Base-by-base conservation (phyloP, 306 rosid genomes). In the Inga laurina region DNA sequence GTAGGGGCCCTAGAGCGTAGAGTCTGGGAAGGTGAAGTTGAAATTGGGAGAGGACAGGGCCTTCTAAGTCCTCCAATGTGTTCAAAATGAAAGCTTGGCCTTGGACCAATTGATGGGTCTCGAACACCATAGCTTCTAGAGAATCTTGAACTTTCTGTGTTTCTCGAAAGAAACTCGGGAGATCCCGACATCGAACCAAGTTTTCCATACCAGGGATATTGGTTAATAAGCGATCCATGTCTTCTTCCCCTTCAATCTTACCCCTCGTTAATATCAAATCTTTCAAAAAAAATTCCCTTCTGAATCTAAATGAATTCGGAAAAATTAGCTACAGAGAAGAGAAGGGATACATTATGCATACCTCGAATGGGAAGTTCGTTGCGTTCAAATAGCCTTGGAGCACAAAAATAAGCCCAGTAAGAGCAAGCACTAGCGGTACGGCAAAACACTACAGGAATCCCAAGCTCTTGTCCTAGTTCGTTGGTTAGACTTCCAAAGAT, bases 41-140 rank as follows among this genome's bases (percentile, higher is more conserved):
- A 18, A 54, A 5, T 7, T 54, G 22, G 2, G 61, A 54, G n/a
- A 54, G 61, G 61, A 18, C n/a, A 4, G 61, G 61, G 22, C 61
- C 61, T 54, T 54, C 61, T 3, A 87, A 80, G 7, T 86, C 91
- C 46, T 90, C 61, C 18, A 54, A 54, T 15, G 61, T 54, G 61
- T 54, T 54, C 24, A 54, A 54, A 18, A 54, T 54, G 10, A 54
- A 8, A 54, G 61, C 61, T 54, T 54, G 21, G 4, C 8, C 61
- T 54, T 2, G n/a, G 2, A 54, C 8, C 8, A 2, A 54, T 54
- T 54, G 61, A 18, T 18, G 61, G 9, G 61, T 54, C 61, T 54
- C 61, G 61, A 18, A 54, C n/a, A 54, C 61, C n/a, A 54, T 8
- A 18, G 8, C 9, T 5, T 54, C 22, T 19, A 54, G 22, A 54